A percentile compares a stretch with the other conserved stretches of the same genome.
phyloP scores from a whole-genome alignment of 2,329 filamentous ascomycete genomes.

The Daldinia sp. region DNA sequence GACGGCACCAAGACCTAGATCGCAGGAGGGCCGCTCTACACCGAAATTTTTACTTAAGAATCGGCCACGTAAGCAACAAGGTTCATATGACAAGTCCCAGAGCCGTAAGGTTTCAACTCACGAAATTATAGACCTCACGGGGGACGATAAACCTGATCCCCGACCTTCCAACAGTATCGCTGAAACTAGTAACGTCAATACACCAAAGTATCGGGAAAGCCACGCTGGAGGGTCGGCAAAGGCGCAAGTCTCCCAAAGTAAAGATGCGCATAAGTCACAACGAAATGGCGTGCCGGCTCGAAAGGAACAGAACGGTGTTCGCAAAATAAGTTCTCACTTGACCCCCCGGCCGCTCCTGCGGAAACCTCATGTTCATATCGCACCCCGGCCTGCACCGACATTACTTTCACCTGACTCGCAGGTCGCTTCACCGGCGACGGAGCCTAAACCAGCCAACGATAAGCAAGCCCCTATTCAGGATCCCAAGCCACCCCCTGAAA shows the following conservation, averaged over 20 bases:
- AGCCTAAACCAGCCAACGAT: constrained; percentile 2
- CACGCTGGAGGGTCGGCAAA: constrained; percentile 12
- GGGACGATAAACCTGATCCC: constrained; percentile 40
- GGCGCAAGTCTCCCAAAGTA: constrained; percentile 6
- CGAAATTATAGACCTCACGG: constrained; percentile 44
- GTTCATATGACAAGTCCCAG: constrained; percentile 11
- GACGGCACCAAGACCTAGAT: constrained; percentile 27
- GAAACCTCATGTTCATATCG: constrained; percentile 11
- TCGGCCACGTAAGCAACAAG: constrained; percentile 13
- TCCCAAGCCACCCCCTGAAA: neutral
- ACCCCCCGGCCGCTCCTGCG: neutral
- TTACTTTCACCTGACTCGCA: constrained; percentile 1
- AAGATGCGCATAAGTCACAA: neutral
- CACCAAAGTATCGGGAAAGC: neutral
- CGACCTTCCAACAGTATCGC: constrained; percentile 9
- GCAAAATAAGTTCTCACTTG: constrained; percentile 6
- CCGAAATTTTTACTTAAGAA: constrained; percentile 4
- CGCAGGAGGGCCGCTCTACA: constrained; percentile 23
- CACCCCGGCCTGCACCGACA: constrained; percentile 11
- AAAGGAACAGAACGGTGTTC: constrained; percentile 5
- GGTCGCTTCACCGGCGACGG: neutral
- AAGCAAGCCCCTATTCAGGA: constrained; percentile 9
- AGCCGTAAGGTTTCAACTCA: constrained; percentile 9
- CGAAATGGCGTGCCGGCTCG: neutral
- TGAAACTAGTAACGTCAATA: constrained; percentile 6